Evolutionary conservation across 2,329 filamentous ascomycete genomes (phyloP), one percentile per base, ranked within the genome.

Genomic region (Botrytis fragariae): DNA sequence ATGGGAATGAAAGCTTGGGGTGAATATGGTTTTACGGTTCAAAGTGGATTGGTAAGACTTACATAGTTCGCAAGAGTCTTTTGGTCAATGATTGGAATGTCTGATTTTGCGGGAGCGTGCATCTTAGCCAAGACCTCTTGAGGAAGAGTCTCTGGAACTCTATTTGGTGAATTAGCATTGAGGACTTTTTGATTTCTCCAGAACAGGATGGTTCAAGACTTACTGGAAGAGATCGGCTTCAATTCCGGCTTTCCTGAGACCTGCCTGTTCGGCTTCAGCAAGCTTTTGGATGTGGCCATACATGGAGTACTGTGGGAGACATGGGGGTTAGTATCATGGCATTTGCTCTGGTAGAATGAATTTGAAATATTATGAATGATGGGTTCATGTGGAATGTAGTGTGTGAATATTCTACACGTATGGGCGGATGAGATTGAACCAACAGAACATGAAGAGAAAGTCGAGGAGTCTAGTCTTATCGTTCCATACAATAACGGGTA

Each of bases 241-340:
- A 77, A 95, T 95, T 77, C 96, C 96, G 76, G 94, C 94, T 81
- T 91, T 90, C 85, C 95, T 91, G 81, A 98, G 93, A 82, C 96
- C 96, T 81, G 88, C 90, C 87, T 95, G 93, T 87, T 98, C 95
- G 76, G 94, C 94, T 83, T 96, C 90, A 80, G 95, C 96, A 79
- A 98, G 84, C 82, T 90, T 85, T 84, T 88, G 86, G 84, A 98
- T 92, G 85, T 98, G 95, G 84, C 96, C 95, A 85, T 96, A 97
- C 89, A 94, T 93, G 78, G 94, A 97, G 86, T 97, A 97, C 93
- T 96, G 75, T 72, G 20, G 44, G 20, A 51, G 20, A 60, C 29
- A 54, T 37, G 16, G 54, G 3, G 29, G 22, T 75, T 67, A 70
- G 72, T 12, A 62, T 48, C n/a, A 37, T 51, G 45, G 48, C 48